Conservation (phyloP, 768 basidiomycete species). For the Boletellus ananas region DNA sequence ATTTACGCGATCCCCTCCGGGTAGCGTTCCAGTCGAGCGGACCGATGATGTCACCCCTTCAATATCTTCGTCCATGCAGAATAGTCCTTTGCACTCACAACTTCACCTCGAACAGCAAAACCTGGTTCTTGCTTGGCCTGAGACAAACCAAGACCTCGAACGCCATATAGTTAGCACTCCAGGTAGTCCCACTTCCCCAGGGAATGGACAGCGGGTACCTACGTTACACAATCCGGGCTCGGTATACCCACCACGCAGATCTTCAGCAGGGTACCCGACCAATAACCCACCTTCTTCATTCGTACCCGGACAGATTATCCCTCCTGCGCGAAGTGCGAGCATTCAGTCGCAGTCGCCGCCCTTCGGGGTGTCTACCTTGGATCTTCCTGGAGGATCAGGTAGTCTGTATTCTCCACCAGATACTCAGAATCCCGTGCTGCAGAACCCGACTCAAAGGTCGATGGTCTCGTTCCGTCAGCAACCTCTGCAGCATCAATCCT, state of each 20-base stretch:
- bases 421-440: conserved; percentile 6
- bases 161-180: conserved; percentile 1
- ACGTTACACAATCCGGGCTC: conserved; percentile 17
- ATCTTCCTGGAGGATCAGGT: conserved; percentile 17
- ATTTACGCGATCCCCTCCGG: conserved; percentile 2
- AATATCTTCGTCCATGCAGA: conserved; percentile 4
- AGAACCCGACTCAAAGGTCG: conserved; percentile 15
- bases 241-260: conserved; percentile 22
- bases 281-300: conserved; percentile 32
- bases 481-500: conserved; percentile 17
- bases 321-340: conserved; percentile 39
- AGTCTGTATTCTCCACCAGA: conserved; percentile 15
- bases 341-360: conserved; percentile 25
- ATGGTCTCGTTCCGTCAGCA: conserved; percentile 30
- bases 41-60: not conserved
- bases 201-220: conserved; percentile 16
- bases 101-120: conserved; percentile 4
- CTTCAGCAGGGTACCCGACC: conserved; percentile 17
- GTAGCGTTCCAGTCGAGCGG: not conserved
- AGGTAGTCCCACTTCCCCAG: conserved; percentile 4
- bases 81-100: conserved; percentile 1
- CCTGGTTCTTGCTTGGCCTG: not conserved
- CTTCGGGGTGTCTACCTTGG: conserved; percentile 20
- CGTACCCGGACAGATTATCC: conserved; percentile 34
- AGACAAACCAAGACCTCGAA: conserved; percentile 5